Evolutionary conservation across 2,329 filamentous ascomycete genomes (phyloP), one percentile per base, ranked within the genome.

Genomic region (Pseudomassariella vexata): DNA sequence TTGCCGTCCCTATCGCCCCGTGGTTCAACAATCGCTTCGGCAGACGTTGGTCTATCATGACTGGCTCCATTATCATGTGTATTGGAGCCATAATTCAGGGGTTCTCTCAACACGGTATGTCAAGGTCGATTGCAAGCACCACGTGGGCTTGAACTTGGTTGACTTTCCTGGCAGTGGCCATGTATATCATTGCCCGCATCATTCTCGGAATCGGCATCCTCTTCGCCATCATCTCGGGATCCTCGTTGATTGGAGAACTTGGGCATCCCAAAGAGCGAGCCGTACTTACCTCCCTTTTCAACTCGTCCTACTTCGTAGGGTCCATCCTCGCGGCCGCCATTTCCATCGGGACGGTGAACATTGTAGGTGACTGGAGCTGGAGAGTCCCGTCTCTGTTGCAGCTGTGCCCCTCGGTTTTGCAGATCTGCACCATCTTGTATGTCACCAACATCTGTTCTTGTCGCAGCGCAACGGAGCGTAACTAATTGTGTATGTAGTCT

Each of bases 131-230:
- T 21, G 22, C 21, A 32, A 23, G 12, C 7, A 15, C 4, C 4
- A n/a, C n/a, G 15, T 4, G 5, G 8, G n/a, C 16, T 6, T n/a
- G 11, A 8, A 19, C 4, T 12, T 14, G 15, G 24, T 30, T 12
- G n/a, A 3, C 7, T 5, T 5, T 17, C 14, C n/a, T 9, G 7
- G n/a, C 20, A 53, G 48, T 45, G 14, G 60, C 35, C 40, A 79
- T 78, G 71, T 80, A 77, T 48, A 68, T 79, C 37, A 55, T 74
- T 24, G 68, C 75, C 20, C 72, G 76, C 46, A 66, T 77, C 44
- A 58, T 79, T 16, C 62, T 79, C 18, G 76, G 76, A 26, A 70
- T 77, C 31, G 75, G 76, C 26, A 77, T 79, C 36, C 68, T 70
- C 0, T 72, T 70, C 28, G 71, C 67, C 40, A 79, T 79, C 44